Conservation (phyloP, 148 eudicot genomes). For the Diospyros lotus region DNA sequence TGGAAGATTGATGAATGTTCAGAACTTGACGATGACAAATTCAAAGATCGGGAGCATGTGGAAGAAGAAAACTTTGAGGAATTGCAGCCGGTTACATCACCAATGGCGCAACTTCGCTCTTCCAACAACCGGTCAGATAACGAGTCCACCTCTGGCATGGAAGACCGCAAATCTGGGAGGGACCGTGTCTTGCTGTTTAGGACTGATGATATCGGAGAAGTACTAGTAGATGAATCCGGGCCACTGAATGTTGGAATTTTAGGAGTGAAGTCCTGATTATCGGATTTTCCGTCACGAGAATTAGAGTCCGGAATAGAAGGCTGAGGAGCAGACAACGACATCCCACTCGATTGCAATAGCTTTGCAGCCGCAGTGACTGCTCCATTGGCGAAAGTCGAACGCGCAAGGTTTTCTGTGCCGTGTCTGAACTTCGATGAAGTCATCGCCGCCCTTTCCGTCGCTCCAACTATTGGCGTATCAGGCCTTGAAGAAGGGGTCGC, state of each 20-base stretch:
- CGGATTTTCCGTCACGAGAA: background rate
- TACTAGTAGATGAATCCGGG: slow-evolving; percentile 11
- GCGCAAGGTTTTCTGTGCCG: slow-evolving; percentile 1
- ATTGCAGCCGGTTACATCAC: slow-evolving; percentile 19
- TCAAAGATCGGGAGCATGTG: slow-evolving; percentile 55
- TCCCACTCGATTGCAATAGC: slow-evolving; percentile 41
- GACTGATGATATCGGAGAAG: background rate
- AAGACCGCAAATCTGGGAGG: slow-evolving; percentile 22
- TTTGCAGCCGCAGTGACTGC: slow-evolving; percentile 53
- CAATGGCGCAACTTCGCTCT: slow-evolving; percentile 11
- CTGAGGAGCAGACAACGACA: slow-evolving; percentile 14
- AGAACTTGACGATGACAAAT: slow-evolving; percentile 30
- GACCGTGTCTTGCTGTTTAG: slow-evolving; percentile 10
- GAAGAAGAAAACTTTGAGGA: slow-evolving; percentile 28
- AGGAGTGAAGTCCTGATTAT: background rate
- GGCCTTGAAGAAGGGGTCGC: slow-evolving; percentile 19
- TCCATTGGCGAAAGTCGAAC: background rate
- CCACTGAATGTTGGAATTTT: background rate
- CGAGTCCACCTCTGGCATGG: slow-evolving; percentile 26
- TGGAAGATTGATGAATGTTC: slow-evolving; percentile 21
- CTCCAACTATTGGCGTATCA: slow-evolving; percentile 34
- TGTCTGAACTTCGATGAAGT: slow-evolving; percentile 31
- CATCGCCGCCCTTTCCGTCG: slow-evolving; percentile 17
- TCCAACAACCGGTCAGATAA: slow-evolving; percentile 12
- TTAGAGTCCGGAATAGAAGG: slow-evolving; percentile 6